phyloP scores from a whole-genome alignment of 371 early-diverging fungal genomes.

The Mucor racemosus region DNA sequence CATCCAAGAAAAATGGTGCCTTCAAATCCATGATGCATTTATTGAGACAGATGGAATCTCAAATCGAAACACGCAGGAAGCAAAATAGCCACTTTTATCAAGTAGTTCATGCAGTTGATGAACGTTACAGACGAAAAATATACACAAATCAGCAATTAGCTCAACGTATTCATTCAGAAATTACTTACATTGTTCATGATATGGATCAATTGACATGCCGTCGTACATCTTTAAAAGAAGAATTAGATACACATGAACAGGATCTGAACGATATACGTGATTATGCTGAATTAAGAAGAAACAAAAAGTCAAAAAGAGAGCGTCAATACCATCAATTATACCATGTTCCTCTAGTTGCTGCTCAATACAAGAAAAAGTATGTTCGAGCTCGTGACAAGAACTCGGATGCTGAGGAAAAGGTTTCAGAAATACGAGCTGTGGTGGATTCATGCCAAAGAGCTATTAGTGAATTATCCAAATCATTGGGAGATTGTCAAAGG shows the following conservation, averaged over 20 bases:
- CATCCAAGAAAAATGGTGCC: conserved; percentile 17
- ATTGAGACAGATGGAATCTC: conserved; percentile 27
- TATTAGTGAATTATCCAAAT: conserved; percentile 18
- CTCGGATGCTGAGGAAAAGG: conserved; percentile 33
- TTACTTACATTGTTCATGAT: conserved; percentile 16
- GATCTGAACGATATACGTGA: conserved; percentile 25
- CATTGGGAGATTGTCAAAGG: conserved; percentile 17
- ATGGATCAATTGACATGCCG: conserved; percentile 8
- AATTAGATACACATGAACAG: conserved; percentile 20
- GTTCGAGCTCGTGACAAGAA: conserved; percentile 43
- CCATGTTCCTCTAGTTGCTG: conserved; percentile 31
- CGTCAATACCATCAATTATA: conserved; percentile 36
- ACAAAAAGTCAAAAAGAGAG: conserved; percentile 38
- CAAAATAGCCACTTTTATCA: conserved; percentile 20
- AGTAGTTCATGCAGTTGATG: conserved; percentile 10
- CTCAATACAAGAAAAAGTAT: conserved; percentile 37
- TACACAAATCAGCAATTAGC: conserved; percentile 15
- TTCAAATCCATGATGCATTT: conserved; percentile 24
- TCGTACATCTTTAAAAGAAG: conserved; percentile 17
- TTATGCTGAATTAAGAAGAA: conserved; percentile 34
- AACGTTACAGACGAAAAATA: conserved; percentile 12
- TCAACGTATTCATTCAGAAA: conserved; percentile 18
- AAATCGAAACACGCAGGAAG: conserved; percentile 20
- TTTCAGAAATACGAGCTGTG: conserved; percentile 27
- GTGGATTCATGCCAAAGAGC: conserved; percentile 29